Conservation (phyloP, 108 stramenopile genomes). For the Licmophora abbreviata region DNA sequence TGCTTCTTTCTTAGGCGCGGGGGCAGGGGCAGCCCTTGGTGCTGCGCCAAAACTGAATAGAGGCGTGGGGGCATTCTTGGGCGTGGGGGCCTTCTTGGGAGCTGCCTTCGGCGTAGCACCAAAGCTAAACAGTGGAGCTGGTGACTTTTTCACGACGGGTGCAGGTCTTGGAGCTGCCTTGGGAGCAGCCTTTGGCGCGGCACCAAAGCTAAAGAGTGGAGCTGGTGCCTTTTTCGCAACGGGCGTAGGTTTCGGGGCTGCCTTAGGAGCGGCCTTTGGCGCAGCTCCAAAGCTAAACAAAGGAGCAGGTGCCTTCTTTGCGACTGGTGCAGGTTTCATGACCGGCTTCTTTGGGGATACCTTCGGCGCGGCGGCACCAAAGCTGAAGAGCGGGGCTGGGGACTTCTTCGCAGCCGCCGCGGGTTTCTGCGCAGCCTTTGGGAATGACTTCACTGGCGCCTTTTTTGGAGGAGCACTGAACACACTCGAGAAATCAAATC, state of each 20-base stretch:
- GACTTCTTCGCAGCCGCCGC: slow-evolving; percentile 32
- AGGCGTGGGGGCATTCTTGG: slow-evolving; percentile 8
- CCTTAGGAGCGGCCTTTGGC: slow-evolving; percentile 17
- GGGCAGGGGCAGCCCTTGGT: slow-evolving; percentile 12
- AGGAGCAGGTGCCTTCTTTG: slow-evolving; percentile 14
- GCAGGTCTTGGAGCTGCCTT: slow-evolving; percentile 17
- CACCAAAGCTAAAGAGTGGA: slow-evolving; percentile 25
- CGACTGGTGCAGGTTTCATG: slow-evolving; percentile 12
- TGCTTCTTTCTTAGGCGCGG: slow-evolving; percentile 16
- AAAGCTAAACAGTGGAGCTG: not conserved
- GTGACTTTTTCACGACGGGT: slow-evolving; percentile 12
- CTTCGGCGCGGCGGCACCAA: slow-evolving; percentile 10
- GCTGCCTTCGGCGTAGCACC: slow-evolving; percentile 7
- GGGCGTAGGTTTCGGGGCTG: slow-evolving; percentile 6
- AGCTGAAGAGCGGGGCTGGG: slow-evolving; percentile 18
- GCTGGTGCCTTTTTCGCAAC: slow-evolving; percentile 19
- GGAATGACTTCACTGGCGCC: slow-evolving; percentile 8
- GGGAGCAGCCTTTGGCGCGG: slow-evolving; percentile 7
- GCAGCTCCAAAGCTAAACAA: slow-evolving; percentile 11
- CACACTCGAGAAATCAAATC: too few species aligned
- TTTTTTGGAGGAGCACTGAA: slow-evolving; percentile 13
- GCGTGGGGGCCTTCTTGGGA: slow-evolving; percentile 9
- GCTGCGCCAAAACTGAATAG: slow-evolving; percentile 14
- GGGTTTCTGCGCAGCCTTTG: slow-evolving; percentile 7
- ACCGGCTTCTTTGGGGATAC: slow-evolving; percentile 17